Evolutionary conservation across 352 stramenopile species (phyloP), one percentile per base, ranked within the genome.

Genomic region (Pythium oligandrum): DNA sequence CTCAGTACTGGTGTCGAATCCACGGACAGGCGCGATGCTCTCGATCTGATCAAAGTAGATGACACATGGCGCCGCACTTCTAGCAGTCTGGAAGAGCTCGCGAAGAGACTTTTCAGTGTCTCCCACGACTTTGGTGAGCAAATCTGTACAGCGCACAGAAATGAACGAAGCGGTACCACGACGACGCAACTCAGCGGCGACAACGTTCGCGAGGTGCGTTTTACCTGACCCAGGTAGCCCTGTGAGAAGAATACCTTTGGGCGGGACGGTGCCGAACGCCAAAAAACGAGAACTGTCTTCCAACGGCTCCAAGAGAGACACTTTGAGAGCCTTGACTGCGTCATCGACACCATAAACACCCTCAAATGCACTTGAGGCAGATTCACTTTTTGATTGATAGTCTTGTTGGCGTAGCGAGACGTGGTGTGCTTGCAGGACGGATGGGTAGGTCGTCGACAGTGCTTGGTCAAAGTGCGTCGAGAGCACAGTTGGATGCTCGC

Each of bases 141-240:
- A 61, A 47, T 97, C 90, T 1, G 84, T 88, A 62, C 90, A 97
- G 43, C 82, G 73, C 12, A 97, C 83, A 1, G 86, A 83, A 6
- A 97, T 73, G 48, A 96, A 96, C 4, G 85, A 93, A 11, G 83
- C 85, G 12, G 91, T 61, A 7, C 78, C 73, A 44, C 70, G 67
- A 4, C 76, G 68, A 35, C 66, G 73, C 33, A 91, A 66, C 67
- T 90, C 71, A 33, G 73, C 55, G 2, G 78, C 80, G 12, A 95
- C 57, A 2, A 73, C 78, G 40, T 79, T 68, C 4, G 84, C 77
- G 45, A 99, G 80, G 40, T 99, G 71, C 4, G 95, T 99, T 70
- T 99, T 99, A n/a, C 96, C 95, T 48, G 96, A 99, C 42, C 97
- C 97, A 9, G 97, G 96, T 10, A 97, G 96, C 12, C 97, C 97